Percentiles rank a stretch among this genome's conserved stretches.
Conservation (phyloP, 768 basidiomycete genomes). For the Rhodotorula graminis region DNA sequence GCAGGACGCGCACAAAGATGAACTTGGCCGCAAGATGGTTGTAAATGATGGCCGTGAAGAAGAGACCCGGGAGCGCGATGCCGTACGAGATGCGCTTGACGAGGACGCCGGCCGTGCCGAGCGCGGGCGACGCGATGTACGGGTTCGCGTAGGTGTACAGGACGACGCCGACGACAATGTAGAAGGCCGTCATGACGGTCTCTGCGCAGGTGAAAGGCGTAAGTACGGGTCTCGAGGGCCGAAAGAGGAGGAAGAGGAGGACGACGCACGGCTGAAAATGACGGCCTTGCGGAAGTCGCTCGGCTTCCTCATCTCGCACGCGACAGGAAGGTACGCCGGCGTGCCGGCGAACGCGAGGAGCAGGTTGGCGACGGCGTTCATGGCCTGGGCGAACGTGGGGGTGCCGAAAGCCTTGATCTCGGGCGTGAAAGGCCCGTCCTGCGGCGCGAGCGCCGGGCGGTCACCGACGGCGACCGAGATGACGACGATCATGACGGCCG, state of each 20-base stretch:
- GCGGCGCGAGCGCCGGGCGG: constrained; percentile 43
- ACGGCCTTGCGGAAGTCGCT: constrained; percentile 45
- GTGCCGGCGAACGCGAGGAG: constrained; percentile 42
- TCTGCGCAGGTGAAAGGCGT: not conserved
- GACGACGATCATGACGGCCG: constrained; percentile 38
- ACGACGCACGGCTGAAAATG: constrained; percentile 26
- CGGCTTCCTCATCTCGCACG: constrained; percentile 47
- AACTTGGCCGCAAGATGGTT: constrained; percentile 32
- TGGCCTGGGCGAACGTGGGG: constrained; percentile 39
- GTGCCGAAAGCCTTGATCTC: constrained; percentile 32
- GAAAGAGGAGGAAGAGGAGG: too few relatives aligned
- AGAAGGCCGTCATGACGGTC: constrained; percentile 27
- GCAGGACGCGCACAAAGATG: constrained; percentile 40
- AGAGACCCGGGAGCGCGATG: constrained; percentile 39
- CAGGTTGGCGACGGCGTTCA: constrained; percentile 46
- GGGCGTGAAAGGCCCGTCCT: constrained; percentile 38
- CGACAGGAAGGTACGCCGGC: constrained; percentile 34
- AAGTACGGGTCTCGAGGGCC: too few relatives aligned
- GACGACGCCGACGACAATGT: constrained; percentile 41
- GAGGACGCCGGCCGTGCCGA: constrained; percentile 43
- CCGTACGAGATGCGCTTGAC: constrained; percentile 42
- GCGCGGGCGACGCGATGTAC: constrained; percentile 43
- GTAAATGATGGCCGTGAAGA: constrained; percentile 23
- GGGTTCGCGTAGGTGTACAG: constrained; percentile 35
- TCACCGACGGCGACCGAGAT: constrained; percentile 40